phyloP scores from a whole-genome alignment of 2,329 filamentous ascomycete genomes.

The Sclerotinia minor region DNA sequence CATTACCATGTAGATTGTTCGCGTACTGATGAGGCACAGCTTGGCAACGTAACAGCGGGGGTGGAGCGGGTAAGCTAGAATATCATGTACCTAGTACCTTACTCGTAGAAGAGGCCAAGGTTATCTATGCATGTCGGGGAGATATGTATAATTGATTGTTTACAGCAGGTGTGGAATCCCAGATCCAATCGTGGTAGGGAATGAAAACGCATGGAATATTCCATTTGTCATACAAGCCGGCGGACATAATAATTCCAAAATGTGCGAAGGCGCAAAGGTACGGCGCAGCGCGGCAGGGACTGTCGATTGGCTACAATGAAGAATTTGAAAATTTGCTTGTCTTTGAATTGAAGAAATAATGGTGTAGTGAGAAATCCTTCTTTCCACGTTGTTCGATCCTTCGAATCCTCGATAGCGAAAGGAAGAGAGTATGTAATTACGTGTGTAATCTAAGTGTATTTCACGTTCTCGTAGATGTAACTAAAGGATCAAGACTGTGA shows the following conservation, averaged over 20 bases:
- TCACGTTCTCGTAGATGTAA: slow-evolving; percentile 17
- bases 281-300: slow-evolving; percentile 2
- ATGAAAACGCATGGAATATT: slow-evolving; percentile 14
- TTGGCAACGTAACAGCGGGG: slow-evolving; percentile 15
- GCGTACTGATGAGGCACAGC: slow-evolving; percentile 8
- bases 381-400: slow-evolving; percentile 9
- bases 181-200: slow-evolving; percentile 2
- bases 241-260: background rate
- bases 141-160: slow-evolving; percentile 9
- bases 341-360: background rate
- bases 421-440: slow-evolving; percentile 13
- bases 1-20: slow-evolving; percentile 5
- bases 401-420: slow-evolving; percentile 8
- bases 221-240: slow-evolving; percentile 13
- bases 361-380: background rate
- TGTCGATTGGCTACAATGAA: slow-evolving; percentile 9
- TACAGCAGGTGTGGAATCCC: slow-evolving; percentile 5
- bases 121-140: background rate
- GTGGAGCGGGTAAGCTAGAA: slow-evolving; percentile 7
- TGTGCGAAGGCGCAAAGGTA: background rate
- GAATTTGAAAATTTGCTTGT: slow-evolving; percentile 8
- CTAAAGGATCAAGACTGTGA: slow-evolving; percentile 11
- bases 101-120: background rate
- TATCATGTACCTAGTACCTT: background rate
- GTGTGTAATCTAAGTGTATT: slow-evolving; percentile 7